Conservation (phyloP, 192 early-diverging fungal species). For the Pecoramyces ruminantium region DNA sequence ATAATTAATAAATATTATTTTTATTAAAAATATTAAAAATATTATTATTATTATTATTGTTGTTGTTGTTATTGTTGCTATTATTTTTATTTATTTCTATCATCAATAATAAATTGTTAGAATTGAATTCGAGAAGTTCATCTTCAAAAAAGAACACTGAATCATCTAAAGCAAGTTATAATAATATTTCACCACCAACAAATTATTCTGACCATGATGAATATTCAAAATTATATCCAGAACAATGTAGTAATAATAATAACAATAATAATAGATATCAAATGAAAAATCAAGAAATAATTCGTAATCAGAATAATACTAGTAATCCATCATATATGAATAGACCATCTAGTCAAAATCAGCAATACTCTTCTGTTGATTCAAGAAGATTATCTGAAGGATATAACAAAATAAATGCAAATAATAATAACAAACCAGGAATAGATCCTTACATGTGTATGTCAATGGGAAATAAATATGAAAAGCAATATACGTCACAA, state of each 20-base stretch:
- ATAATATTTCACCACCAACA: background rate
- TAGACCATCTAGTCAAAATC: background rate
- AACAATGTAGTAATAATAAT: too few species aligned
- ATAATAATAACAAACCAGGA: background rate
- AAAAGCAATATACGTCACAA: background rate
- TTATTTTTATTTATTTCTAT: too few species aligned
- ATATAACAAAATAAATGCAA: background rate
- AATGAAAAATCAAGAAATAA: background rate
- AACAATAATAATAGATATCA: background rate
- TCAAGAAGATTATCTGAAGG: background rate
- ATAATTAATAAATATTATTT: too few species aligned
- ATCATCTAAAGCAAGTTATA: background rate
- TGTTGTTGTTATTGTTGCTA: too few species aligned
- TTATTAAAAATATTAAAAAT: too few species aligned
- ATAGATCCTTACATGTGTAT: background rate
- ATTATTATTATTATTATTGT: too few species aligned
- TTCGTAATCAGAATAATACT: background rate
- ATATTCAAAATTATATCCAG: background rate
- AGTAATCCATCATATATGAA: background rate
- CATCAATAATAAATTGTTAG: too few species aligned
- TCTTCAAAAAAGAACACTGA: background rate
- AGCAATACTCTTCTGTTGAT: background rate
- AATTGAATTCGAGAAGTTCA: background rate
- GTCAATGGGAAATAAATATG: background rate
- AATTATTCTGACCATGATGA: background rate